phyloP scores from a whole-genome alignment of 1,139 yeast genomes.

The Blastobotrys illinoisensis region DNA sequence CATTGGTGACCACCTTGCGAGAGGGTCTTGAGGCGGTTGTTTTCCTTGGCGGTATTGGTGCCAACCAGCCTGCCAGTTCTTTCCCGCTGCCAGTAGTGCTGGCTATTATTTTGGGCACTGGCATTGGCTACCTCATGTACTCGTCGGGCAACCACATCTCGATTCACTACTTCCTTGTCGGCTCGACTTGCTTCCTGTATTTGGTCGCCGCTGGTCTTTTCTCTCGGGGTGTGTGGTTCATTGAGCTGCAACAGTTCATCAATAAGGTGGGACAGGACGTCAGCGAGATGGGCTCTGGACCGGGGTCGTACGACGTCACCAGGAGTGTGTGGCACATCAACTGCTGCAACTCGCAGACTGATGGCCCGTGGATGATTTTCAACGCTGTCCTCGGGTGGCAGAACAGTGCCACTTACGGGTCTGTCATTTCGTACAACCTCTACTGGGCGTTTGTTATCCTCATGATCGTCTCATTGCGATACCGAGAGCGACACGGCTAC shows the following conservation, averaged over 20 bases:
- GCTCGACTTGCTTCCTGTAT: slow-evolving; percentile 77
- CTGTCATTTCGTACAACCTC: slow-evolving; percentile 74
- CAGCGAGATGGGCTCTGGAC: slow-evolving; percentile 82
- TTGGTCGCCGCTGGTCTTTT: slow-evolving; percentile 83
- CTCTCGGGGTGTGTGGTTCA: slow-evolving; percentile 86
- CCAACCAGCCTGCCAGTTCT: slow-evolving; percentile 40
- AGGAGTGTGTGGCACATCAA: slow-evolving; percentile 87
- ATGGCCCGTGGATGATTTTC: slow-evolving; percentile 91
- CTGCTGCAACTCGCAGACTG: slow-evolving; percentile 86
- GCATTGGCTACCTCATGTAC: slow-evolving; percentile 63
- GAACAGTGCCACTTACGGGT: slow-evolving; percentile 84
- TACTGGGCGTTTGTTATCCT: slow-evolving; percentile 69
- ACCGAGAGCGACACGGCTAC: slow-evolving; percentile 64
- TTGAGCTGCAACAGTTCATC: slow-evolving; percentile 62
- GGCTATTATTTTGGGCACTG: slow-evolving; percentile 69
- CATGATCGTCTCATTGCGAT: slow-evolving; percentile 54
- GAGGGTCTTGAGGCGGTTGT: slow-evolving; percentile 93
- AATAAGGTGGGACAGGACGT: slow-evolving; percentile 80
- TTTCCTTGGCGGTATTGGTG: slow-evolving; percentile 84
- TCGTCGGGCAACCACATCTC: slow-evolving; percentile 64
- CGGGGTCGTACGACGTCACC: slow-evolving; percentile 79
- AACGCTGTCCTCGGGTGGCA: slow-evolving; percentile 88
- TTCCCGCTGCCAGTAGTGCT: slow-evolving; percentile 80
- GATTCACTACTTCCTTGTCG: slow-evolving; percentile 70
- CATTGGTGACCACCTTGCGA: slow-evolving; percentile 76